Percentiles rank a stretch among this genome's conserved stretches.
Conservation (phyloP, 495 filamentous ascomycete genomes). For the Penicillium herquei region DNA sequence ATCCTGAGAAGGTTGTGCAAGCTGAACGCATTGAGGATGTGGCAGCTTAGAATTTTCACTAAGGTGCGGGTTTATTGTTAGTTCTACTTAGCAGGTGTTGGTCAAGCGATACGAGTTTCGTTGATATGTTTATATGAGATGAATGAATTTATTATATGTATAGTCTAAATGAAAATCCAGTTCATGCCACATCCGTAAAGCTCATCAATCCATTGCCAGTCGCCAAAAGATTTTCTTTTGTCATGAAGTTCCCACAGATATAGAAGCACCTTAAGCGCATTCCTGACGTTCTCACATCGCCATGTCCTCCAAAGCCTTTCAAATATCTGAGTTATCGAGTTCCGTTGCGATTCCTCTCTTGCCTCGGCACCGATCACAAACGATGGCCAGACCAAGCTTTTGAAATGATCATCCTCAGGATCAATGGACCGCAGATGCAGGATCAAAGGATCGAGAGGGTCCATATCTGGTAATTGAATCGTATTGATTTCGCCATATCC, state of each 20-base stretch:
- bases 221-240: background rate
- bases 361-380: conserved; percentile 23
- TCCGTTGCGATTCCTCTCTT: conserved; percentile 4
- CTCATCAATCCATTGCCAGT: conserved; percentile 1
- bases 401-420: conserved; percentile 9
- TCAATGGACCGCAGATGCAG: conserved; percentile 7
- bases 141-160: background rate
- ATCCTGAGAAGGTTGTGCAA: conserved; percentile 12
- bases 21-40: conserved; percentile 5
- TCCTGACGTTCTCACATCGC: background rate
- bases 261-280: background rate
- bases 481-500: background rate
- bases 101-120: background rate
- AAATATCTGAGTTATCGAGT: background rate
- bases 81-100: background rate
- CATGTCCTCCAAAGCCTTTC: background rate
- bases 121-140: background rate
- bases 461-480: background rate
- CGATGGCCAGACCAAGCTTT: conserved; percentile 15
- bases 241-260: background rate
- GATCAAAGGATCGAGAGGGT: background rate
- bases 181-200: conserved; percentile 8
- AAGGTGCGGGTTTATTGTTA: background rate
- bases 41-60: background rate
- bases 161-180: conserved; percentile 14